phyloP scores from a whole-genome alignment of 2,329 filamentous ascomycete species.

The Scedosporium minutisporum region DNA sequence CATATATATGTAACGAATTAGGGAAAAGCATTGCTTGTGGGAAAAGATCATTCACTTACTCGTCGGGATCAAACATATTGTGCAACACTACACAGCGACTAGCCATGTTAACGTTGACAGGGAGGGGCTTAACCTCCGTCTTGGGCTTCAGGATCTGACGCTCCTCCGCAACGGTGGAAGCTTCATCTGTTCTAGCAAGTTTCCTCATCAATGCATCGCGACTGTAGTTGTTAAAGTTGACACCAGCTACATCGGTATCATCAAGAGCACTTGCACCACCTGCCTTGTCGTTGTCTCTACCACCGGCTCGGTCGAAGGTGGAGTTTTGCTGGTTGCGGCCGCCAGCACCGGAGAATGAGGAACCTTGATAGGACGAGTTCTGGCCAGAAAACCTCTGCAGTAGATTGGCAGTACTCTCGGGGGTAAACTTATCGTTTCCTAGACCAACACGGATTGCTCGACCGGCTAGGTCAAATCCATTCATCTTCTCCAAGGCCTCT shows the following conservation, averaged over 20 bases:
- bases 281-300: slow-evolving; percentile 80
- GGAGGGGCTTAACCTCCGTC: slow-evolving; percentile 67
- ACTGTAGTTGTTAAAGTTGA: slow-evolving; percentile 99
- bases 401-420: slow-evolving; percentile 88
- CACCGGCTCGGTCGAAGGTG: slow-evolving; percentile 84
- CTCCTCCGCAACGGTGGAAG: slow-evolving; percentile 46
- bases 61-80: slow-evolving; percentile 87
- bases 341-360: slow-evolving; percentile 81
- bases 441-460: slow-evolving; percentile 97
- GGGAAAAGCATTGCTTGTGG: not conserved
- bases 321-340: slow-evolving; percentile 77
- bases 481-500: slow-evolving; percentile 97
- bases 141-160: slow-evolving; percentile 67
- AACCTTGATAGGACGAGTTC: slow-evolving; percentile 73
- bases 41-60: slow-evolving; percentile 51
- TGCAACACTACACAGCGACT: slow-evolving; percentile 89
- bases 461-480: slow-evolving; percentile 94
- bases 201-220: slow-evolving; percentile 98
- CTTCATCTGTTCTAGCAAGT: slow-evolving; percentile 89
- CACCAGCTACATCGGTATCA: slow-evolving; percentile 93
- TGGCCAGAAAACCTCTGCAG: slow-evolving; percentile 85
- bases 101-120: slow-evolving; percentile 81
- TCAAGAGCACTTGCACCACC: slow-evolving; percentile 90
- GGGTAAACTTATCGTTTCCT: slow-evolving; percentile 99
- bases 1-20: not conserved